These are phyloP conservation scores for Metschnikowia cubensis DNA, from an alignment of 805 yeast genomes.

Conservation along the genomic window DNA sequence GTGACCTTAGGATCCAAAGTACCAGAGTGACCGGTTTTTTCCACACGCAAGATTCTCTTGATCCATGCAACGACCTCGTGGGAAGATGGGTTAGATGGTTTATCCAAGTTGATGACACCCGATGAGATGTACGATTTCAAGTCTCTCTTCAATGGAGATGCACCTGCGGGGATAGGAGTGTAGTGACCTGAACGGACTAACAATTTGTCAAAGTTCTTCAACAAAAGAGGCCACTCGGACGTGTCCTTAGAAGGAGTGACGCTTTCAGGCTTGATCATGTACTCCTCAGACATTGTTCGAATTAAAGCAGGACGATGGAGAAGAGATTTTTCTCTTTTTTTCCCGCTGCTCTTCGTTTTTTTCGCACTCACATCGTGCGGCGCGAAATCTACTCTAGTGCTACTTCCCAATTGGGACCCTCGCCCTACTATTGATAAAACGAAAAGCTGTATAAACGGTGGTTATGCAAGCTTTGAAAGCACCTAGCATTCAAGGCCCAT, in stretches of 20 bases:
- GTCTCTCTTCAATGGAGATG: conserved; percentile 93
- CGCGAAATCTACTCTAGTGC: conserved; percentile 15
- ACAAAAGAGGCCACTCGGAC: conserved; percentile 90
- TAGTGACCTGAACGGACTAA: conserved; percentile 95
- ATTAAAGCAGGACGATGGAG: conserved; percentile 6
- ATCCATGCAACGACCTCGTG: conserved; percentile 99
- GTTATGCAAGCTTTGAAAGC: not conserved
- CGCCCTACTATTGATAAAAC: not conserved
- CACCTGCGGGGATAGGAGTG: conserved; percentile 95
- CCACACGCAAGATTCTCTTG: conserved; percentile 90
- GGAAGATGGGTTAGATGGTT: conserved; percentile 96
- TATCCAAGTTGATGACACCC: conserved; percentile 96
- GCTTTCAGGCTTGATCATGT: conserved; percentile 83
- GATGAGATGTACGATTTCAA: conserved; percentile 83
- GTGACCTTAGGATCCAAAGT: conserved; percentile 98
- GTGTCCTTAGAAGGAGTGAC: conserved; percentile 78
- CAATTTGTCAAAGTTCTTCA: conserved; percentile 90
- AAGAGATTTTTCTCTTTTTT: conserved; percentile 10
- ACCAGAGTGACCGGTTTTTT: conserved; percentile 99
- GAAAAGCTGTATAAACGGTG: not conserved
- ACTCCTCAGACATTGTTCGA: conserved; percentile 57
- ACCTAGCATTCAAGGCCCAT: conserved; percentile 19
- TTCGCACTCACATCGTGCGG: conserved; percentile 28
- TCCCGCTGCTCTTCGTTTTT: conserved; percentile 10
- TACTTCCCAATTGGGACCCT: conserved; percentile 6